These are phyloP conservation scores for Cercospora beticola DNA, from an alignment of 2,329 filamentous ascomycete genomes.

Conservation along the genomic window DNA sequence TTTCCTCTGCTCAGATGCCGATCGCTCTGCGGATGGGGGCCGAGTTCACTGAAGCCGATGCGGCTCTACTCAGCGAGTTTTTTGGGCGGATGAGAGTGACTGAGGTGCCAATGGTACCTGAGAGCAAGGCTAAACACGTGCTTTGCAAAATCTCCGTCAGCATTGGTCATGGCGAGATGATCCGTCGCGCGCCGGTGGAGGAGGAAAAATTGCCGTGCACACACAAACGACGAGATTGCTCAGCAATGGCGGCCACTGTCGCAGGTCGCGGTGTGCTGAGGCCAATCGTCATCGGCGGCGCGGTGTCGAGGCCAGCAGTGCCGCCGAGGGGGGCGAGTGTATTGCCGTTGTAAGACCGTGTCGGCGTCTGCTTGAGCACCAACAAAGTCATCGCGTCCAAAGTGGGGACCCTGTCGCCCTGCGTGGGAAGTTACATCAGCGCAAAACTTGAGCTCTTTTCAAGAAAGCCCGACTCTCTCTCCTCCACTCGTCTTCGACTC, in stretches of 20 bases:
- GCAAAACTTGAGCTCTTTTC: conserved; percentile 6
- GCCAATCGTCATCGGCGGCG: not conserved
- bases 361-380: conserved; percentile 7
- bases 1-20: not conserved
- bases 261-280: not conserved
- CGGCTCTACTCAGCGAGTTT: not conserved
- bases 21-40: not conserved
- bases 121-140: conserved; percentile 4
- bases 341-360: not conserved
- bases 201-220: not conserved
- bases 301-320: not conserved
- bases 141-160: conserved; percentile 10
- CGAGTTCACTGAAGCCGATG: not conserved
- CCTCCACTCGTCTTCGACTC: not conserved
- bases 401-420: not conserved
- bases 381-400: not conserved
- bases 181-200: not conserved
- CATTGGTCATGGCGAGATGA: conserved; percentile 7
- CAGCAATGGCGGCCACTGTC: not conserved
- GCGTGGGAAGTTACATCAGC: conserved; percentile 5
- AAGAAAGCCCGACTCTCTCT: not conserved
- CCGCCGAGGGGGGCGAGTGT: not conserved
- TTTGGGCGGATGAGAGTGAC: not conserved
- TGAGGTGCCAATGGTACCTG: not conserved
- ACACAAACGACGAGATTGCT: not conserved